Percentiles rank a stretch among this genome's conserved stretches.
phyloP scores from a whole-genome alignment of 2,329 filamentous ascomycete genomes.

The Verticillium zaregamsianum region DNA sequence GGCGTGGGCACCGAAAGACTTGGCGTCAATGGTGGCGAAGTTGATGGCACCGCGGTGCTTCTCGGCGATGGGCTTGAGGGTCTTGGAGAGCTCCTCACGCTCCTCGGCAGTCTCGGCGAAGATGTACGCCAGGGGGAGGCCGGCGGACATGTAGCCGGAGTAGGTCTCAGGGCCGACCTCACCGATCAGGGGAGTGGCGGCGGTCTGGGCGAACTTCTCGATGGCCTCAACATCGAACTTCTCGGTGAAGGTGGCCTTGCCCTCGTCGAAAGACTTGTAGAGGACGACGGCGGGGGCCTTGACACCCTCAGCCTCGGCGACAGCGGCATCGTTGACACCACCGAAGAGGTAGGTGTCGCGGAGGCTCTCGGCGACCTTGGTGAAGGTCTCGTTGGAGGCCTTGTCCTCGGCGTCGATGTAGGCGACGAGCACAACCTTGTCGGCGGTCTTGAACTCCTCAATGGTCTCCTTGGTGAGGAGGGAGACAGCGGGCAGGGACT shows the following conservation, averaged over 20 bases:
- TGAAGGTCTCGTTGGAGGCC: conserved; percentile 82
- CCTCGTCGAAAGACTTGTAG: conserved; percentile 98
- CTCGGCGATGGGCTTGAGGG: conserved; percentile 82
- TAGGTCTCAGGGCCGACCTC: conserved; percentile 98
- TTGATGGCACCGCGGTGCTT: conserved; percentile 93
- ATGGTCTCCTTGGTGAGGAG: conserved; percentile 74
- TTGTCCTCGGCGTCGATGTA: conserved; percentile 82
- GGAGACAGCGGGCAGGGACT: conserved; percentile 90
- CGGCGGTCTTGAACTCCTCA: conserved; percentile 94
- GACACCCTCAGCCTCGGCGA: conserved; percentile 89
- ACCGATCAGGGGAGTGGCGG: conserved; percentile 85
- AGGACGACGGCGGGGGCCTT: conserved; percentile 82
- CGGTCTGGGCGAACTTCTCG: conserved; percentile 75
- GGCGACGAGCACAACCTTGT: conserved; percentile 92
- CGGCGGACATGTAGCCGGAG: conserved; percentile 81
- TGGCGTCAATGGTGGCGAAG: conserved; percentile 96
- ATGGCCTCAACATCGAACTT: conserved; percentile 80
- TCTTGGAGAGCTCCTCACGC: conserved; percentile 71
- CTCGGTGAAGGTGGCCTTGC: conserved; percentile 79
- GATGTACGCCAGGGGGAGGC: conserved; percentile 93
- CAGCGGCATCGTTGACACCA: conserved; percentile 72
- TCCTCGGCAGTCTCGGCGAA: conserved; percentile 91
- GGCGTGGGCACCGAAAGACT: conserved; percentile 89
- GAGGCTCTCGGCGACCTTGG: conserved; percentile 65
- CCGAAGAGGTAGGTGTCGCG: conserved; percentile 93